phyloP scores from a whole-genome alignment of 148 eudicot species.

The Dianthus caryophyllus region DNA sequence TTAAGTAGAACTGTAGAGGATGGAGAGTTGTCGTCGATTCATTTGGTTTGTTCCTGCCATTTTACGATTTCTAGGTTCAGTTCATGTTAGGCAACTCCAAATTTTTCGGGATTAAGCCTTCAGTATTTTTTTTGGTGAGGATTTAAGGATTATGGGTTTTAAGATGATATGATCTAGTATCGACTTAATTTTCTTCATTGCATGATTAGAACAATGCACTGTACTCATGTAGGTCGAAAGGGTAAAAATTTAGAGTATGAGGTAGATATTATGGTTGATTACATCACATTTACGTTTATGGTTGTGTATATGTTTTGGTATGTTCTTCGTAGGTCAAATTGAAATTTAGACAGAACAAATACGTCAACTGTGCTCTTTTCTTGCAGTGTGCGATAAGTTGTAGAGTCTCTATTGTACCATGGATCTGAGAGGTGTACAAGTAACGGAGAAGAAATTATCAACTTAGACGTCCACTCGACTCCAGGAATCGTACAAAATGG shows the following conservation, averaged over 20 bases:
- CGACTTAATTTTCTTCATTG: not conserved
- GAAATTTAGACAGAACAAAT: not conserved
- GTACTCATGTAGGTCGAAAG: not conserved
- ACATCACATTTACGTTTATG: not conserved
- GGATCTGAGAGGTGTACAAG: slow-evolving; percentile 2
- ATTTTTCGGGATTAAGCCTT: not conserved
- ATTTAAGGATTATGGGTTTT: not conserved
- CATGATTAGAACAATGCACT: not conserved
- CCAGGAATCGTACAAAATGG: slow-evolving; percentile 36
- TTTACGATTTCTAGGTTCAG: not conserved
- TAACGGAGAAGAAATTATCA: not conserved
- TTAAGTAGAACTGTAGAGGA: too few relatives aligned
- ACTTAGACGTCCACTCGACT: not conserved
- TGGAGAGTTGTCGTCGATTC: too few relatives aligned
- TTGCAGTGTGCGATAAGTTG: not conserved
- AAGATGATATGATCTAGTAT: not conserved
- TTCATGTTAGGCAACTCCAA: slow-evolving; percentile 5
- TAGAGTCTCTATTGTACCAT: not conserved
- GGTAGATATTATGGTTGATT: not conserved
- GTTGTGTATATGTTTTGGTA: not conserved
- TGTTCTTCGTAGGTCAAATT: not conserved
- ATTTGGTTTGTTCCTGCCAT: not conserved
- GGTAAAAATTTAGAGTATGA: not conserved
- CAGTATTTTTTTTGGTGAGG: not conserved
- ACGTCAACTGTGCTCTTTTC: not conserved